Evolutionary conservation across 2,329 filamentous ascomycete species (phyloP).

Genomic region (Penicillium sp.): DNA sequence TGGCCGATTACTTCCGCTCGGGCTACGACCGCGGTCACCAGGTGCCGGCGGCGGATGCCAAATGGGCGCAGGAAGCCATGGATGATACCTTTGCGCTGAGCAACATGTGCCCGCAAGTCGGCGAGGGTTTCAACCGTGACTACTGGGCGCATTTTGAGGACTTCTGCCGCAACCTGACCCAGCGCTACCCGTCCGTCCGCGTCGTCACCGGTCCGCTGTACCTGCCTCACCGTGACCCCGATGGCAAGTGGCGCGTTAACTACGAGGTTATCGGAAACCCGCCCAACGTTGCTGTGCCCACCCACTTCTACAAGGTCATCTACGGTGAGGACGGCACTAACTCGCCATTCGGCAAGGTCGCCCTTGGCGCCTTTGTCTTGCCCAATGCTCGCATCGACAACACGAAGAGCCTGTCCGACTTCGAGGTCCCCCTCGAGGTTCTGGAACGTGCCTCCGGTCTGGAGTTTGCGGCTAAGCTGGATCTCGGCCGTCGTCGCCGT

Average conservation of each 20-base stretch:
- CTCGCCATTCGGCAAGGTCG: conserved; percentile 66
- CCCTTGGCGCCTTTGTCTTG: conserved; percentile 89
- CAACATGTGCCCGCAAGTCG: conserved; percentile 99
- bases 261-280: conserved; percentile 96
- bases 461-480: conserved; percentile 82
- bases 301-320: conserved; percentile 99
- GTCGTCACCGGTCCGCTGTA: conserved; percentile 94
- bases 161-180: conserved; percentile 82
- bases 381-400: conserved; percentile 89
- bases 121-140: conserved; percentile 96
- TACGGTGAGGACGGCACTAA: conserved; percentile 79
- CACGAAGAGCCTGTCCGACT: conserved; percentile 80
- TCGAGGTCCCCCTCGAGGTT: conserved; percentile 90
- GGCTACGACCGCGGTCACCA: conserved; percentile 97
- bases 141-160: conserved; percentile 99
- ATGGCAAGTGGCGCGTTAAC: conserved; percentile 91
- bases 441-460: conserved; percentile 89
- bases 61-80: conserved; percentile 94
- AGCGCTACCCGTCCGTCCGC: conserved; percentile 78
- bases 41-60: conserved; percentile 91
- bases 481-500: conserved; percentile 68
- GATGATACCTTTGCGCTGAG: conserved; percentile 87
- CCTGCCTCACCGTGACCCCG: conserved; percentile 78
- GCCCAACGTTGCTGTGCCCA: conserved; percentile 91
- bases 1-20: conserved; percentile 91